Conservation (phyloP, 805 yeast species). For the Pichia membranifaciens region DNA sequence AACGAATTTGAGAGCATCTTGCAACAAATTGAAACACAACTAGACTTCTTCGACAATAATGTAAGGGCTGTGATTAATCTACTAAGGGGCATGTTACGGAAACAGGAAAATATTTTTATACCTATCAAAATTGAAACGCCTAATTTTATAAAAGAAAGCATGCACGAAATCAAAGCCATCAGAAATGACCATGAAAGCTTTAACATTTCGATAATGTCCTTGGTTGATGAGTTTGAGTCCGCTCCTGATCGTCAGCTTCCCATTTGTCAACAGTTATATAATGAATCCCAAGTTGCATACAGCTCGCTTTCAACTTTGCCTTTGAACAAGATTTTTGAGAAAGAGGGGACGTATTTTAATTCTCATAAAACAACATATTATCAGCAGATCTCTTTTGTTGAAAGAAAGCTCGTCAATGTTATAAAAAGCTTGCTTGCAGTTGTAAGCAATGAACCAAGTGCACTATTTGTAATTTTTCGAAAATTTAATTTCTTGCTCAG, state of each 20-base stretch:
- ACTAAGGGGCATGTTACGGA: conserved; percentile 70
- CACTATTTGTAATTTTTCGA: conserved; percentile 48
- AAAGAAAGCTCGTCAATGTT: conserved; percentile 37
- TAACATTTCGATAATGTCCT: neutral
- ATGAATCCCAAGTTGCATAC: conserved; percentile 5
- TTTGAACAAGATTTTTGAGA: neutral
- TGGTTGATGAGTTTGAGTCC: neutral
- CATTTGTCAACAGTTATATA: conserved; percentile 1
- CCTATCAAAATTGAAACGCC: conserved; percentile 54
- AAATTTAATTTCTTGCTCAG: conserved; percentile 42
- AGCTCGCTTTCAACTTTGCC: neutral
- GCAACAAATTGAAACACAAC: conserved; percentile 28
- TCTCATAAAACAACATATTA: conserved; percentile 30
- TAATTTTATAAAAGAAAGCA: conserved; percentile 3
- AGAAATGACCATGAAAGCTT: neutral
- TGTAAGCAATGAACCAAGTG: conserved; percentile 36
- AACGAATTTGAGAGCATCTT: conserved; percentile 35
- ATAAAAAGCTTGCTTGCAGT: conserved; percentile 35
- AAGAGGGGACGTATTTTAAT: neutral
- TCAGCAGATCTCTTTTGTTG: conserved; percentile 39
- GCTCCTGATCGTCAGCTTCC: neutral
- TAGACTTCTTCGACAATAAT: conserved; percentile 53
- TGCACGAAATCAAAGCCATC: neutral
- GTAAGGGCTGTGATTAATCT: conserved; percentile 58
- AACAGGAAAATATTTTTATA: conserved; percentile 63